Evolutionary conservation across 495 filamentous ascomycete species (phyloP), one percentile per base, ranked within the genome.

Genomic region (Clohesyomyces aquaticus): DNA sequence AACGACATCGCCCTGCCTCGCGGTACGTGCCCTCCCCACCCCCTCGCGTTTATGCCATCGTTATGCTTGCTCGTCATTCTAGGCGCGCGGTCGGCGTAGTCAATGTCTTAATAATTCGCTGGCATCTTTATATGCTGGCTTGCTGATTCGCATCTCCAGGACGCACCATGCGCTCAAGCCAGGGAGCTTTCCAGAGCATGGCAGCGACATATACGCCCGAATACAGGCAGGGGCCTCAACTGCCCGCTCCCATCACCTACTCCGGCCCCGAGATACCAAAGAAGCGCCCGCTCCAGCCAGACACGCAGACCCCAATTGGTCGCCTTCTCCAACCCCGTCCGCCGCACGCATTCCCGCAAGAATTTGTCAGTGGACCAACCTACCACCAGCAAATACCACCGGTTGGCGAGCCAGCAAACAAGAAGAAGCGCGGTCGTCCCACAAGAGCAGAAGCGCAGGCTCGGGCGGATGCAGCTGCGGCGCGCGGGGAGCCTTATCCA

Each of bases 1-100:
- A 75, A 73, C 46, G 77, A 86, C 68, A 84, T 85, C 49, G 79
- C 83, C 38, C 75, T 87, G 63, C 85, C 85, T 64, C 75, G 75
- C 55, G 78, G 78, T 81, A 55, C 69, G 74, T 74, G 63, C 57
- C 32, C 60, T 27, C 57, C 28, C 48, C 50, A 43, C 43, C 50
- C 23, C 42, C 68, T 26, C 43, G 14, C 57, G 29, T 9, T 23
- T 12, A 19, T 55, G 22, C 52, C 63, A 28, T 47, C 55, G 22
- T 42, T 32, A 27, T 54, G 6, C 6, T 14, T 29, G 18, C 46
- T 59, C 41, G 55, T 46, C 46, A 19, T 22, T 14, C n/a, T 56
- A 60, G 42, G 53, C 57, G 41, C 55, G n/a, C 45, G 32, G 35
- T 10, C 35, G 26, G 46, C 52, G 28, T 38, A 6, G 32, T 38